Conservation (phyloP, 495 filamentous ascomycete species). For the Rostrohypoxylon terebratum region DNA sequence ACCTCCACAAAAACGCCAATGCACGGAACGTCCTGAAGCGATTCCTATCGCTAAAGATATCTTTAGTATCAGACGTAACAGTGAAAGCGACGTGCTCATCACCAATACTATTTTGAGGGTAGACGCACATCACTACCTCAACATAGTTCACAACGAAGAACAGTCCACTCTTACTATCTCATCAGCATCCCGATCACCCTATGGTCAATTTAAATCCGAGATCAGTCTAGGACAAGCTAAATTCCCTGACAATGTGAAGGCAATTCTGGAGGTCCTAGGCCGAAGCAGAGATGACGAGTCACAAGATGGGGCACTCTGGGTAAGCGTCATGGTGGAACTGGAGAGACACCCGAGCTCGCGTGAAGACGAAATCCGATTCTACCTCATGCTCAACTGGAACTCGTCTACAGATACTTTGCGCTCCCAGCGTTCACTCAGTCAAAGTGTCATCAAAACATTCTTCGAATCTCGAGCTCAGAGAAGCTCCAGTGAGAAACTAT, state of each 20-base stretch:
- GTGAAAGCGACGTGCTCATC: neutral
- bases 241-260: neutral
- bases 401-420: slow-evolving; percentile 26
- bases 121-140: slow-evolving; percentile 23
- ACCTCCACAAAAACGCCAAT: slow-evolving; percentile 29
- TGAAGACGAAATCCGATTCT: slow-evolving; percentile 32
- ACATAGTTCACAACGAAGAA: neutral
- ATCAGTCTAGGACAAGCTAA: slow-evolving; percentile 6
- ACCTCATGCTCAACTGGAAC: slow-evolving; percentile 47
- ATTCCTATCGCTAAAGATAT: slow-evolving; percentile 32
- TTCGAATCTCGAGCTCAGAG: slow-evolving; percentile 16
- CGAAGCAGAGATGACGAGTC: slow-evolving; percentile 24
- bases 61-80: slow-evolving; percentile 1
- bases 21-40: slow-evolving; percentile 14
- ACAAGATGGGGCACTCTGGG: slow-evolving; percentile 41
- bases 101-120: neutral
- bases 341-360: slow-evolving; percentile 12
- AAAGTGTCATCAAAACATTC: slow-evolving; percentile 44
- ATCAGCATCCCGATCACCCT: slow-evolving; percentile 11
- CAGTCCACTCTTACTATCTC: slow-evolving; percentile 4
- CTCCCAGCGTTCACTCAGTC: slow-evolving; percentile 34
- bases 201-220: slow-evolving; percentile 20
- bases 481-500: slow-evolving; percentile 35
- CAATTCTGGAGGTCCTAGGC: slow-evolving; percentile 22
- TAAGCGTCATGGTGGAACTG: slow-evolving; percentile 21